Conservation (phyloP, 202 grass and related monocot genomes). For the Musa balbisiana region DNA sequence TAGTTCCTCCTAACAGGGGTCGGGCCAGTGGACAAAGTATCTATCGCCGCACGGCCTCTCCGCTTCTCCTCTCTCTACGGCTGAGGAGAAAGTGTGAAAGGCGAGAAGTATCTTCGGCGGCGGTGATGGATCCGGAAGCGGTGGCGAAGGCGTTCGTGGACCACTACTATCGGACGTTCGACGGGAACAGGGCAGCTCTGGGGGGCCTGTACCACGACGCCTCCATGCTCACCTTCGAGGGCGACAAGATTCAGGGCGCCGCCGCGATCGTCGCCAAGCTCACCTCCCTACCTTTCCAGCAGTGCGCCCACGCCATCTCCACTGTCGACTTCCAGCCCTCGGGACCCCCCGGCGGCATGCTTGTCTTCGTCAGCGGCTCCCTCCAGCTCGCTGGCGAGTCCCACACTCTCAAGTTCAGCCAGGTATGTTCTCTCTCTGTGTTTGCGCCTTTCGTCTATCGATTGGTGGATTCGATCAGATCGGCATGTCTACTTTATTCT, state of each 20-base stretch:
- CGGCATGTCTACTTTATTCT: neutral
- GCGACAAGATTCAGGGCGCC: neutral
- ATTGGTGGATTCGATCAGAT: neutral
- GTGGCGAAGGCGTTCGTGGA: slow-evolving; percentile 17
- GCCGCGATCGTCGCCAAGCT: slow-evolving; percentile 11
- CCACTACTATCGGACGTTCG: slow-evolving; percentile 15
- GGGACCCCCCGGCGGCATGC: slow-evolving; percentile 31
- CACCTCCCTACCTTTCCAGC: slow-evolving; percentile 12
- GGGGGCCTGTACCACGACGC: slow-evolving; percentile 3
- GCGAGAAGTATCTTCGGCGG: neutral
- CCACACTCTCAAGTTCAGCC: slow-evolving; percentile 36
- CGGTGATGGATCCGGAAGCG: slow-evolving; percentile 13
- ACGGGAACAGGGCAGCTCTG: neutral
- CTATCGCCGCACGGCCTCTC: too few species aligned
- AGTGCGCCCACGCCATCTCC: neutral
- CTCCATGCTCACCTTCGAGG: slow-evolving; percentile 19
- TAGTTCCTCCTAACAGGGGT: too few species aligned
- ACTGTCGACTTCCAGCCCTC: slow-evolving; percentile 5
- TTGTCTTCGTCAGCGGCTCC: slow-evolving; percentile 36
- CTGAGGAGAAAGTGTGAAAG: too few species aligned
- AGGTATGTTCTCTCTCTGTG: slow-evolving; percentile 21
- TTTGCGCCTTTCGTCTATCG: neutral
- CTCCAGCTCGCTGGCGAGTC: slow-evolving; percentile 15
- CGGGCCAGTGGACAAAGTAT: too few species aligned
- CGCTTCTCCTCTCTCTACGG: too few species aligned